These are phyloP conservation scores for Aspergillus haitiensis DNA, from an alignment of 495 filamentous ascomycete genomes.

Conservation along the genomic window DNA sequence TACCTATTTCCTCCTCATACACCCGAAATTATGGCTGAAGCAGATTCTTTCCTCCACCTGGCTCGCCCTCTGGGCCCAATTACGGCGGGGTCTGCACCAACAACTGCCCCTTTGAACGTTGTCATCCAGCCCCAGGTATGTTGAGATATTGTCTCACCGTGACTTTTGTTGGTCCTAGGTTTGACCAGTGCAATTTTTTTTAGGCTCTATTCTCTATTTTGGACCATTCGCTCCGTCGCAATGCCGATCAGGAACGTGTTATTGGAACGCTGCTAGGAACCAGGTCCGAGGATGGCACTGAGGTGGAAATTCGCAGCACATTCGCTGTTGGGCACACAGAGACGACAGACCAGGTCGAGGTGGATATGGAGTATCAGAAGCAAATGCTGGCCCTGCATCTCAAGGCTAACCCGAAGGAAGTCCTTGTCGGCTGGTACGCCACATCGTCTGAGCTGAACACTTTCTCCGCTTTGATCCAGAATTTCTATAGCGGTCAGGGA, in stretches of 20 bases:
- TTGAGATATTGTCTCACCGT: not conserved
- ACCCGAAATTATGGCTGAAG: slow-evolving; percentile 70
- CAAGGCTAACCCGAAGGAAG: slow-evolving; percentile 89
- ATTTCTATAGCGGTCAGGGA: slow-evolving; percentile 96
- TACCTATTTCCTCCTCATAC: slow-evolving; percentile 22
- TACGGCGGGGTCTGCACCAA: slow-evolving; percentile 71
- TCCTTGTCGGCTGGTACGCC: slow-evolving; percentile 97
- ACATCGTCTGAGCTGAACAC: slow-evolving; percentile 94
- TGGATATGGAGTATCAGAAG: slow-evolving; percentile 99
- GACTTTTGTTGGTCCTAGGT: not conserved
- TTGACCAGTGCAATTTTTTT: not conserved
- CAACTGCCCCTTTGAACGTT: slow-evolving; percentile 86
- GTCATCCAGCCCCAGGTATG: slow-evolving; percentile 91
- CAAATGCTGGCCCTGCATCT: slow-evolving; percentile 93
- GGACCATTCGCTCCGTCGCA: slow-evolving; percentile 90
- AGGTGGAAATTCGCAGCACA: slow-evolving; percentile 90
- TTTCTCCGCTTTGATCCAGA: slow-evolving; percentile 97
- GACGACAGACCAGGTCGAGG: slow-evolving; percentile 96
- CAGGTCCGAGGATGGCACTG: slow-evolving; percentile 91
- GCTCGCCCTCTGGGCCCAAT: slow-evolving; percentile 85
- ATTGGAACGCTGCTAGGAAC: slow-evolving; percentile 93
- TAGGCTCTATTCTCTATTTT: slow-evolving; percentile 96
- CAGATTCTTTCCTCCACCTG: slow-evolving; percentile 88
- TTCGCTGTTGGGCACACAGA: slow-evolving; percentile 98
- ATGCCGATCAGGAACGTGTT: slow-evolving; percentile 86